phyloP scores from a whole-genome alignment of 371 early-diverging fungal species.

The Mucor ambiguus region DNA sequence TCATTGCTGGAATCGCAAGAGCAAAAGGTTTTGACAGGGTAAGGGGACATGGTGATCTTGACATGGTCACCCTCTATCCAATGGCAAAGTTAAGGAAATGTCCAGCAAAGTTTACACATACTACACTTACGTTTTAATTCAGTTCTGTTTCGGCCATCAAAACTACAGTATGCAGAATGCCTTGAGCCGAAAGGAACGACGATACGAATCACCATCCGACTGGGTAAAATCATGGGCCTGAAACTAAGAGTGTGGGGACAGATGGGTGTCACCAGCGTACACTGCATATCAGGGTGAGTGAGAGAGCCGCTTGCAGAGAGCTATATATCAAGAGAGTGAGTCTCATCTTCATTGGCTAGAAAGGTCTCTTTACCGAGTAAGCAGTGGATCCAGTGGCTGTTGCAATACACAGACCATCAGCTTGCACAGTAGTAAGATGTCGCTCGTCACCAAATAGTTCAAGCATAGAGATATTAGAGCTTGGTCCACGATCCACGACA shows the following conservation, averaged over 20 bases:
- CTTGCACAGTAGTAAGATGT: slow-evolving; percentile 84
- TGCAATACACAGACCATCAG: slow-evolving; percentile 90
- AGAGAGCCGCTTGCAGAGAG: slow-evolving; percentile 92
- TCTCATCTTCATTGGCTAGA: slow-evolving; percentile 12
- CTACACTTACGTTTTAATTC: slow-evolving; percentile 70
- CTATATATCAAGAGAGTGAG: slow-evolving; percentile 22
- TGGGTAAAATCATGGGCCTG: slow-evolving; percentile 93
- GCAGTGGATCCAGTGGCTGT: slow-evolving; percentile 97
- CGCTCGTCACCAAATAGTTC: slow-evolving; percentile 89
- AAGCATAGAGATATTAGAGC: slow-evolving; percentile 83
- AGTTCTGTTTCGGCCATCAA: slow-evolving; percentile 88
- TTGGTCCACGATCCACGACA: slow-evolving; percentile 88
- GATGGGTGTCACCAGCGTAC: slow-evolving; percentile 91
- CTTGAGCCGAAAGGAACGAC: slow-evolving; percentile 73
- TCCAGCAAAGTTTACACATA: not conserved
- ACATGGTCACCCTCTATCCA: slow-evolving; percentile 83
- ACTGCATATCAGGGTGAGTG: slow-evolving; percentile 93
- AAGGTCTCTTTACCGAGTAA: slow-evolving; percentile 71
- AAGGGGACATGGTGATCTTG: slow-evolving; percentile 80
- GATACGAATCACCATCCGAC: slow-evolving; percentile 77
- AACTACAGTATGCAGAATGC: slow-evolving; percentile 77
- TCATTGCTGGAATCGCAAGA: slow-evolving; percentile 64
- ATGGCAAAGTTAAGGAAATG: not conserved
- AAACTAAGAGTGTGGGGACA: slow-evolving; percentile 95
- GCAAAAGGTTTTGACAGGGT: slow-evolving; percentile 78